Evolutionary conservation across 1,284 basidiomycete species (phyloP), one percentile per base, ranked within the genome.

Genomic region (Irpex lacteus): DNA sequence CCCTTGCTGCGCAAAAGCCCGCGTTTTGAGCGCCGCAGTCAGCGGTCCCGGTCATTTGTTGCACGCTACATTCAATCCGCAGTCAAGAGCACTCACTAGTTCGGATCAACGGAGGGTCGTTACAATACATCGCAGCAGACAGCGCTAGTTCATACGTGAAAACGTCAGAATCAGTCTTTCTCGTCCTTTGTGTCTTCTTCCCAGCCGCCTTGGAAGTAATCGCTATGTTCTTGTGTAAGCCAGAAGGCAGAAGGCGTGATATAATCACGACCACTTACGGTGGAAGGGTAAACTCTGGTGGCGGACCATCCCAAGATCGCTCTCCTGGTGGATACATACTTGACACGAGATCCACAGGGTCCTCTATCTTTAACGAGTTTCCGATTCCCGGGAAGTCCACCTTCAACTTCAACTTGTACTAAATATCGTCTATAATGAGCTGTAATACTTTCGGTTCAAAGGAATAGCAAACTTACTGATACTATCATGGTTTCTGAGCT

Each of bases 381-480:
- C 64, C 64, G 7, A 65, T 59, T 9, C 64, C 64, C 6, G 64
- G 64, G 49, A 65, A 65, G 37, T 65, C 64, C 13, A 65, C 52
- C 36, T 60, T 65, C n/a, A 65, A n/a, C 50, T 53, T 18, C 3
- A 61, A 34, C 6, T n/a, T 60, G 38, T 65, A 65, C 64, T 65
- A 49, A 4, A 7, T 13, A 52, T 18, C 11, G 40, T 1, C 32
- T 5, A n/a, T 11, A n/a, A 47, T 47, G 40, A 47, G 40, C 32
- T 34, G 40, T 13, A 47, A 47, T 7, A 11, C 40, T 47, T 47
- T 13, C 4, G 11, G 13, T 47, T 47, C 40, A 11, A 9, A n/a
- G 9, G n/a, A 44, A 44, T 13, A 13, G 7, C n/a, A 4, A 47
- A 47, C 52, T 53, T 53, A 53, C 52, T 6, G 18, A 19, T 11